Percentiles rank a stretch among this genome's conserved stretches.
phyloP scores from a whole-genome alignment of 2,329 filamentous ascomycete species.

The Stachybotrys echinatus region DNA sequence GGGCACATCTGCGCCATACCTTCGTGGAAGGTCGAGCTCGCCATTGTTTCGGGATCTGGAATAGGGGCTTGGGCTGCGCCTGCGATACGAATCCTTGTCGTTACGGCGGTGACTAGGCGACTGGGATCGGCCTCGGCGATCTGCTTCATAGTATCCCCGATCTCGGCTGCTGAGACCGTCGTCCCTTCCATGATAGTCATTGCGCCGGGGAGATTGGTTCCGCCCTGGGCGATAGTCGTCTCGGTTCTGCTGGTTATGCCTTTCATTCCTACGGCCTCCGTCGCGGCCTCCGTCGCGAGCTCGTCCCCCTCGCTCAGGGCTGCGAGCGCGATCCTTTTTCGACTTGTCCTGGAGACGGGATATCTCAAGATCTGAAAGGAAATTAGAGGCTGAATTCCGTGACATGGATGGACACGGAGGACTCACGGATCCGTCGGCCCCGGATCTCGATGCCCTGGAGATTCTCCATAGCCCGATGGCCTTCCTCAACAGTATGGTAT shows the following conservation, averaged over 20 bases:
- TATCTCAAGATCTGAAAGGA: slow-evolving; percentile 69
- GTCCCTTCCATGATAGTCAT: slow-evolving; percentile 55
- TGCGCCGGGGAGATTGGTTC: slow-evolving; percentile 52
- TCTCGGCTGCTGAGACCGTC: slow-evolving; percentile 51
- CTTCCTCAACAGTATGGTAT: slow-evolving; percentile 74
- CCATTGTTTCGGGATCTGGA: slow-evolving; percentile 28
- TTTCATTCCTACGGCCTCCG: slow-evolving; percentile 35
- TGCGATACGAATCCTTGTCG: slow-evolving; percentile 51
- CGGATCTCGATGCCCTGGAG: slow-evolving; percentile 79
- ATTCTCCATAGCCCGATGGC: slow-evolving; percentile 65
- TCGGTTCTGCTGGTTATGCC: slow-evolving; percentile 43
- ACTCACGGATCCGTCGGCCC: slow-evolving; percentile 90
- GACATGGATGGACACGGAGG: not conserved
- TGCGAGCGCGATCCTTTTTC: slow-evolving; percentile 55
- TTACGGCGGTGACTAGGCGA: slow-evolving; percentile 50
- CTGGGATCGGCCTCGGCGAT: slow-evolving; percentile 58
- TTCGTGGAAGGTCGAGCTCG: slow-evolving; percentile 66
- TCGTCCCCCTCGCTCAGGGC: slow-evolving; percentile 53
- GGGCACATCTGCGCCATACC: slow-evolving; percentile 70
- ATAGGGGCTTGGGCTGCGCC: slow-evolving; percentile 66
- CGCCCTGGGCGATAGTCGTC: slow-evolving; percentile 63
- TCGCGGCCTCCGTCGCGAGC: slow-evolving; percentile 39
- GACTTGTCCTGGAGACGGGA: slow-evolving; percentile 78
- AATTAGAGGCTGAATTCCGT: not conserved
- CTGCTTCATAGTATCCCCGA: slow-evolving; percentile 33